Evolutionary conservation across 2,329 filamentous ascomycete species (phyloP), one percentile per base, ranked within the genome.

Genomic region (Phymatotrichopsis omnivora): DNA sequence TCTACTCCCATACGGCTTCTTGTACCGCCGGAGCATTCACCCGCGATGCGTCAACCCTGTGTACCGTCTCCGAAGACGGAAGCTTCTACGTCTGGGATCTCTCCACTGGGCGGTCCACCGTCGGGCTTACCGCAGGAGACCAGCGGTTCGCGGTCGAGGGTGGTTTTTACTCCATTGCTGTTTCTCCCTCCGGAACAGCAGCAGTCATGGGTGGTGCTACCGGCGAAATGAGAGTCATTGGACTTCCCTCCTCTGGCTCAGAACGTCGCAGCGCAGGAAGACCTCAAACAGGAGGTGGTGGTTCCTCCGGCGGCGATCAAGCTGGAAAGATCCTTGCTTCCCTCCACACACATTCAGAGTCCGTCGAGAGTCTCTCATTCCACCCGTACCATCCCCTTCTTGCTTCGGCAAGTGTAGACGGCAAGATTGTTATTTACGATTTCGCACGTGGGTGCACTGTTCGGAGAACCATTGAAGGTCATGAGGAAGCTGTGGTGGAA

Each of bases 21-120:
- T 93, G 83, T 66, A 96, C 91, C 1, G 89, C 87, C 6, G 91
- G 91, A 48, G 72, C 82, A 2, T 98, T 91, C 87, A 85, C 85
- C 0, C 74, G 84, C 4, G 87, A 95, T 62, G 91, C 91, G 40
- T 78, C 78, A 23, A 68, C 96, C 12, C 73, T 98, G 2, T 85
- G 83, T 5, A 95, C 87, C 0, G 85, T 96, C 4, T 80, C 80
- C 32, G 89, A 96, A 62, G 89, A 96, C 64, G 75, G 78, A 47
- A 87, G 80, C 57, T 72, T 98, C 47, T 89, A 87, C 63, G 87
- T 94, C 19, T 95, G 85, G 76, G 91, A 96, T 60, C 81, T 87
- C 11, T 68, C 70, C 4, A 69, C 73, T 19, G 68, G 71, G 11
- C 76, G 78, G 54, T 70, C 84, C 0, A 78, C 87, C 10, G 76